Conservation (phyloP, 83 land plant species). For the Picea abies region DNA sequence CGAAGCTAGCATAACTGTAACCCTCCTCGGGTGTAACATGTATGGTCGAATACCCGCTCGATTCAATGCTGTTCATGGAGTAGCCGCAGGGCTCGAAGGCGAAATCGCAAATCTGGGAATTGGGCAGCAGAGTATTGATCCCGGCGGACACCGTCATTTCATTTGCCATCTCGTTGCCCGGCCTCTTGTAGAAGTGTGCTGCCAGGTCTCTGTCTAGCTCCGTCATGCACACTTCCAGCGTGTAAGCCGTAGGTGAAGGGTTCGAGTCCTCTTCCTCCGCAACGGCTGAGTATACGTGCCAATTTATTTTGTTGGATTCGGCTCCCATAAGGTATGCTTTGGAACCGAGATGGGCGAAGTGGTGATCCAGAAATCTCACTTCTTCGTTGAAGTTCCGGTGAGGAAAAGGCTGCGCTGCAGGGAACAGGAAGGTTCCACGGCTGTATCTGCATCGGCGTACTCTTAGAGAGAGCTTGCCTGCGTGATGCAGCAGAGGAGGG, state of each 20-base stretch:
- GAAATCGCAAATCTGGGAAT: conserved; percentile 68
- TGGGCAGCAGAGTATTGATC: conserved; percentile 51
- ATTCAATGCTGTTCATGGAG: conserved; percentile 79
- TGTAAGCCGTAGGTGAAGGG: conserved; percentile 25
- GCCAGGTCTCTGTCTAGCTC: conserved; percentile 60
- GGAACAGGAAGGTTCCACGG: conserved; percentile 87
- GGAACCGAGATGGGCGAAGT: conserved; percentile 38
- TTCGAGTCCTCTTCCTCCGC: conserved; percentile 2
- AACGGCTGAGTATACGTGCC: conserved; percentile 84
- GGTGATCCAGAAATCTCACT: conserved; percentile 55
- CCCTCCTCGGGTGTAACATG: conserved; percentile 96
- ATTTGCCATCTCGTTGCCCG: conserved; percentile 29
- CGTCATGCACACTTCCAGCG: conserved; percentile 91
- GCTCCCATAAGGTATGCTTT: conserved; percentile 64
- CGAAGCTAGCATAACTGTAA: conserved; percentile 90
- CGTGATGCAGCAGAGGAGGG: conserved; percentile 50
- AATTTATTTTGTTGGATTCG: conserved; percentile 42
- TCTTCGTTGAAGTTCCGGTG: conserved; percentile 76
- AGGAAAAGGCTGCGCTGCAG: conserved; percentile 81
- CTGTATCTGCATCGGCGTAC: conserved; percentile 64
- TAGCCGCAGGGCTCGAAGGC: conserved; percentile 95
- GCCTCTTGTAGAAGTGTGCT: conserved; percentile 44
- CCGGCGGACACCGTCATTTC: conserved; percentile 74
- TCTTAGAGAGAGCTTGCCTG: conserved; percentile 40
- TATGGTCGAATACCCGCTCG: conserved; percentile 75